These are phyloP conservation scores for Cystofilobasidium ferigula DNA, from an alignment of 768 basidiomycete species.

Conservation along the genomic window DNA sequence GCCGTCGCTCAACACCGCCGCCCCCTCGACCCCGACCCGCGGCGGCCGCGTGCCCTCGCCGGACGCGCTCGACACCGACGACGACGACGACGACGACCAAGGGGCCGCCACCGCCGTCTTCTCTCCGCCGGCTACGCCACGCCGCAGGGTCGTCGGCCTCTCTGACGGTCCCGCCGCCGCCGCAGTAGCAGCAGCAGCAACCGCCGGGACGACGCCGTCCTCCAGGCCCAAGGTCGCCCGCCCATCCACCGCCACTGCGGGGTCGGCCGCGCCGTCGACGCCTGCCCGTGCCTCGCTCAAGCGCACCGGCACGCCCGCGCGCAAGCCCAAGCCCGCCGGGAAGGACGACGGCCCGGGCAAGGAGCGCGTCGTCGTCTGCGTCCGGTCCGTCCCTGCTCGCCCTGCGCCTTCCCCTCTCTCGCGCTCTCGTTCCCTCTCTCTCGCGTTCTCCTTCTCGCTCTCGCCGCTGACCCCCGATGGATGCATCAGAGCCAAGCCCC, in stretches of 20 bases:
- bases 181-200: neutral
- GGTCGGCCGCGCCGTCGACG: neutral
- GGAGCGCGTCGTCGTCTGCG: slow-evolving; percentile 18
- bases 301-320: neutral
- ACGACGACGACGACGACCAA: neutral
- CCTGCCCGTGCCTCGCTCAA: neutral
- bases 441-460: neutral
- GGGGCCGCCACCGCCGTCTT: no score
- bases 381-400: neutral
- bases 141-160: slow-evolving; percentile 9
- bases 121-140: no score
- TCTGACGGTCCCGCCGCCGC: neutral
- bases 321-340: neutral
- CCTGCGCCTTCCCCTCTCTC: neutral
- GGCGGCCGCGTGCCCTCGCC: neutral
- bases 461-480: neutral
- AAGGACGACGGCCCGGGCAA: slow-evolving; percentile 6
- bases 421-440: neutral
- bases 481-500: slow-evolving; percentile 11
- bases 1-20: slow-evolving; percentile 3
- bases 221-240: no score
- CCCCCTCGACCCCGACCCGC: neutral
- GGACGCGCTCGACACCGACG: slow-evolving; percentile 16
- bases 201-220: neutral
- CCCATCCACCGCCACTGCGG: no score